Base-by-base conservation (phyloP, 2,329 filamentous ascomycete genomes). In the Fusarium foetens region DNA sequence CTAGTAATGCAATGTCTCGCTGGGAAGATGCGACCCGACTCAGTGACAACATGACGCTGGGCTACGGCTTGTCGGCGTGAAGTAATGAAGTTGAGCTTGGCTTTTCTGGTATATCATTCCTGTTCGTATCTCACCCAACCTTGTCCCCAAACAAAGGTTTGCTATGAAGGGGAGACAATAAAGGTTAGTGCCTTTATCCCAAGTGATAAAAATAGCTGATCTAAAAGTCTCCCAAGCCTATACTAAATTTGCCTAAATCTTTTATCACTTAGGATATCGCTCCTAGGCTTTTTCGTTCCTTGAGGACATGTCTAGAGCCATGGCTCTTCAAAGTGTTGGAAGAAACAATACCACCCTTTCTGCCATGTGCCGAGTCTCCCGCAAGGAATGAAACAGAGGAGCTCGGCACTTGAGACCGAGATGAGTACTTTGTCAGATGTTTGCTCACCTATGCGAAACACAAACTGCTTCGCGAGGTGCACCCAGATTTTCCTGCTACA, bases 381-480 rank as follows among this genome's bases (percentile, higher is more conserved):
- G 38, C n/a, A 16, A 27, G 21, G 21, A 35, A 59, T 39, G 42
- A 35, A 39, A 55, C 31, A 52, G 39, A 41, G 39, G 27, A 27
- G 27, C 31, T 54, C 62, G 66, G 70, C 46, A 71, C 27, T 64
- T 61, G 42, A 58, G 54, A 60, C 64, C 45, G 19, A 46, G 27
- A 35, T 29, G 25, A 43, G 29, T 33, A 17, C 19, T 39, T n/a
- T 23, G 51, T 54, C 41, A 33, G 33, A 25, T 64, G 31, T 51
- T 58, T 66, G 53, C 54, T 41, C 25, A 33, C 52, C 43, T 35
- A n/a, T 58, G 57, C 66, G 62, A 71, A 63, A 68, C 72, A 46
- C 66, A 63, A 73, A 55, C 66, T 52, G 42, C 52, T 33, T 43
- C 42, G 35, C 25, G 38, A 58, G 33, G 63, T 49, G 14, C n/a